These are phyloP conservation scores for Ascochyta lentis DNA, from an alignment of 2,329 filamentous ascomycete genomes.

Conservation along the genomic window DNA sequence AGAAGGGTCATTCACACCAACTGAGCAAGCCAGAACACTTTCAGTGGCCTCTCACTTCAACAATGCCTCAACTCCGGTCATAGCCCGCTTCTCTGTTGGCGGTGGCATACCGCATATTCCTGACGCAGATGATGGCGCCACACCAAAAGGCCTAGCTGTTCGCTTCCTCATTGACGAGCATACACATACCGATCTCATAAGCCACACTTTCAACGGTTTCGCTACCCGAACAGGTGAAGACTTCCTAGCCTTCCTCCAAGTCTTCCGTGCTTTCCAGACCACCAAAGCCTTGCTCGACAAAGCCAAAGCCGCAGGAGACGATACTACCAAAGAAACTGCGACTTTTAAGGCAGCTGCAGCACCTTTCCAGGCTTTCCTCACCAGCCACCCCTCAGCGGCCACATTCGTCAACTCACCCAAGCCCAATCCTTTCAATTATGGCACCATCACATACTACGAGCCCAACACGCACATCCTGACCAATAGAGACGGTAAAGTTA, in stretches of 20 bases:
- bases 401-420: slow-evolving; percentile 84
- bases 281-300: slow-evolving; percentile 11
- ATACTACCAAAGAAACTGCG: slow-evolving; percentile 4
- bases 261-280: slow-evolving; percentile 15
- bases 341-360: slow-evolving; percentile 67
- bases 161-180: slow-evolving; percentile 13
- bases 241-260: slow-evolving; percentile 14
- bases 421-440: slow-evolving; percentile 88
- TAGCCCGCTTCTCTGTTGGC: slow-evolving; percentile 18
- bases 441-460: slow-evolving; percentile 19
- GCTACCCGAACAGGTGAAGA: slow-evolving; percentile 14
- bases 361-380: slow-evolving; percentile 78
- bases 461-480: slow-evolving; percentile 18
- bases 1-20: slow-evolving; percentile 14
- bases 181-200: slow-evolving; percentile 16
- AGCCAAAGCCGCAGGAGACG: slow-evolving; percentile 6
- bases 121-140: slow-evolving; percentile 15
- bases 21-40: slow-evolving; percentile 8
- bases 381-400: slow-evolving; percentile 89
- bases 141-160: slow-evolving; percentile 16
- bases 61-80: slow-evolving; percentile 1
- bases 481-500: slow-evolving; percentile 6
- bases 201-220: slow-evolving; percentile 18
- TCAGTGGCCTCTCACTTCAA: slow-evolving; percentile 14
- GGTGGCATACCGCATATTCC: slow-evolving; percentile 16